phyloP scores from a whole-genome alignment of 805 yeast species.

The Maudiozyma pseudohumilis region DNA sequence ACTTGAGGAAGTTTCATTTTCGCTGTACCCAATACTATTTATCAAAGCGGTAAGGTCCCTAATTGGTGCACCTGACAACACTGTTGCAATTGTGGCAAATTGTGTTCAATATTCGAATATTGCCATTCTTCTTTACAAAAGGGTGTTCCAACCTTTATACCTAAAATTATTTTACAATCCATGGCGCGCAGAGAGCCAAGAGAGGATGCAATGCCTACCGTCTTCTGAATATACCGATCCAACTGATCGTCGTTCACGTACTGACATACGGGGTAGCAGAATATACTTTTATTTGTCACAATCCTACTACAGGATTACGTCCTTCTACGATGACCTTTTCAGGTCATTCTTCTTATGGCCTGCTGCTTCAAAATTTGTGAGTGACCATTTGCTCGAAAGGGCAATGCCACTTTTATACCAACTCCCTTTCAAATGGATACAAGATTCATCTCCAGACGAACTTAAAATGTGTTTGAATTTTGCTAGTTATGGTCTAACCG shows the following conservation, averaged over 20 bases:
- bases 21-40: slow-evolving; percentile 7
- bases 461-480: slow-evolving; percentile 18
- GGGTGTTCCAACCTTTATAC: neutral
- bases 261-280: neutral
- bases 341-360: slow-evolving; percentile 16
- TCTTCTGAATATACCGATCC: neutral
- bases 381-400: slow-evolving; percentile 4
- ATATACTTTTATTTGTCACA: neutral
- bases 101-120: slow-evolving; percentile 2
- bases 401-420: slow-evolving; percentile 3
- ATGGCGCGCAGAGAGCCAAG: neutral
- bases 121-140: neutral
- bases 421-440: neutral
- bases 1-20: too few relatives aligned
- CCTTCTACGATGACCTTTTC: slow-evolving; percentile 12
- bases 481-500: slow-evolving; percentile 18
- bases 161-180: neutral
- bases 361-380: slow-evolving; percentile 9
- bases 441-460: slow-evolving; percentile 13
- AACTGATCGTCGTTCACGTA: neutral
- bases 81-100: slow-evolving; percentile 1
- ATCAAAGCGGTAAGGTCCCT: slow-evolving; percentile 7
- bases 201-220: too few relatives aligned
- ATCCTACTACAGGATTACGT: slow-evolving; percentile 1
- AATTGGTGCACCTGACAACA: neutral